Conservation (phyloP, 768 basidiomycete genomes). For the Butyriboletus loyo region DNA sequence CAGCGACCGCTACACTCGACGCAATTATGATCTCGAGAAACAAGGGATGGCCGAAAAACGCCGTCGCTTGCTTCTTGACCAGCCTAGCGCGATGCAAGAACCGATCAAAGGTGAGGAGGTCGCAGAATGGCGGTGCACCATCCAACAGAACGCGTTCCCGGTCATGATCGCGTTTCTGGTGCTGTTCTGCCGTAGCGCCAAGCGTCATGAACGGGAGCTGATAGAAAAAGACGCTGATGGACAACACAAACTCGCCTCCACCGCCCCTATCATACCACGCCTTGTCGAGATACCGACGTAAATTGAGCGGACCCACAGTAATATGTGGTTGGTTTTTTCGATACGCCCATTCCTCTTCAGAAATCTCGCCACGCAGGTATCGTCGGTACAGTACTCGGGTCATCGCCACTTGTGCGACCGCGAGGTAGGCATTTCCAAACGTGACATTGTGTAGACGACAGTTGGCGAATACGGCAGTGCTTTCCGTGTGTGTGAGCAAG, state of each 20-base stretch:
- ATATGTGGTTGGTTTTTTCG: constrained; percentile 49
- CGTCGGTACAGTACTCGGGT: constrained; percentile 51
- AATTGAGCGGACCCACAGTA: constrained; percentile 47
- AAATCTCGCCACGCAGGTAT: too few relatives aligned
- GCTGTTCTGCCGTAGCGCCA: neutral
- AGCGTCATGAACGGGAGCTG: too few relatives aligned
- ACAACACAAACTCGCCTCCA: constrained; percentile 39
- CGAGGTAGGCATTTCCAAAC: constrained; percentile 48
- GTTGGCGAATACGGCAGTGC: too few relatives aligned
- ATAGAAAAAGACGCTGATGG: constrained; percentile 46
- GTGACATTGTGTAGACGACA: constrained; percentile 45
- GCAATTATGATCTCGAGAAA: constrained; percentile 38
- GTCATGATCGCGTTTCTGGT: constrained; percentile 16
- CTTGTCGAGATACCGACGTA: constrained; percentile 47
- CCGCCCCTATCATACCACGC: constrained; percentile 48
- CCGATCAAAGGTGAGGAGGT: constrained; percentile 43
- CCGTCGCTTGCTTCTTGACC: constrained; percentile 36
- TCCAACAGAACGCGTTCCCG: too few relatives aligned
- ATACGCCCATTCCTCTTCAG: too few relatives aligned
- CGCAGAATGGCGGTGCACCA: constrained; percentile 31
- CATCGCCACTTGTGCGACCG: constrained; percentile 51
- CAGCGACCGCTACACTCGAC: constrained; percentile 3
- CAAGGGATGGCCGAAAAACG: too few relatives aligned
- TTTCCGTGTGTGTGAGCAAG: too few relatives aligned
- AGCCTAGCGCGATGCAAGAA: too few relatives aligned